Evolutionary conservation across 257 asterid genomes (phyloP).

Genomic region (Solanum gandarillasii): DNA sequence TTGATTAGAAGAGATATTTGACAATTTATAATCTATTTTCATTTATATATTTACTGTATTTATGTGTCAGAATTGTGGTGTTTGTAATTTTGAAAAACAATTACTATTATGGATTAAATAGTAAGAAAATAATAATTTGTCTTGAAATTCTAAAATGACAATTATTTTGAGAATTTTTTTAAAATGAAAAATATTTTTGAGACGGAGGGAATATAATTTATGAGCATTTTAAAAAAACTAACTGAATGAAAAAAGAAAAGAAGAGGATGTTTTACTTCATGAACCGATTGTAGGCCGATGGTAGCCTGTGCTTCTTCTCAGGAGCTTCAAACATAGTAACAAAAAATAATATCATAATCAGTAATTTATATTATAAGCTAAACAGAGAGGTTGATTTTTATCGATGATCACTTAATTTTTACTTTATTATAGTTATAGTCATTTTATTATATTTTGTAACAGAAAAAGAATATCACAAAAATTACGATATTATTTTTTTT

Average conservation of each 20-base stretch:
- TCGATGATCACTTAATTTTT: not conserved
- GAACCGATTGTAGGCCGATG: slow-evolving; percentile 98
- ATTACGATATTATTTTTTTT: not conserved
- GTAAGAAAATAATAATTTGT: no score
- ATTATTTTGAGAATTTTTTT: no score
- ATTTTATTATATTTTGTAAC: not conserved
- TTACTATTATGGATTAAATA: not conserved
- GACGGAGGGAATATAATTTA: no score
- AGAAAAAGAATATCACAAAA: not conserved
- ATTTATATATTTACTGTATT: no score
- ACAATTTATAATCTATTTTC: no score
- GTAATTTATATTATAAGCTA: no score
- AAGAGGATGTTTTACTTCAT: slow-evolving; percentile 47
- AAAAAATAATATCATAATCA: not conserved
- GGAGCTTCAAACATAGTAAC: slow-evolving; percentile 43
- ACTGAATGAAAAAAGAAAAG: not conserved
- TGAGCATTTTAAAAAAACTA: not conserved
- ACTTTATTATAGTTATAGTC: not conserved
- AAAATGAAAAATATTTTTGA: not conserved
- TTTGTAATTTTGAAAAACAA: no score
- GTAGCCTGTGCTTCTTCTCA: slow-evolving; percentile 96
- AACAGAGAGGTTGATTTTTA: not conserved
- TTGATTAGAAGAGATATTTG: not conserved
- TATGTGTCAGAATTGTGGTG: not conserved
- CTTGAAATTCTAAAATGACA: not conserved